Percentiles rank a stretch among this genome's conserved stretches.
These are phyloP conservation scores for Suillus variegatus DNA, from an alignment of 768 basidiomycete genomes.

Conservation along the genomic window DNA sequence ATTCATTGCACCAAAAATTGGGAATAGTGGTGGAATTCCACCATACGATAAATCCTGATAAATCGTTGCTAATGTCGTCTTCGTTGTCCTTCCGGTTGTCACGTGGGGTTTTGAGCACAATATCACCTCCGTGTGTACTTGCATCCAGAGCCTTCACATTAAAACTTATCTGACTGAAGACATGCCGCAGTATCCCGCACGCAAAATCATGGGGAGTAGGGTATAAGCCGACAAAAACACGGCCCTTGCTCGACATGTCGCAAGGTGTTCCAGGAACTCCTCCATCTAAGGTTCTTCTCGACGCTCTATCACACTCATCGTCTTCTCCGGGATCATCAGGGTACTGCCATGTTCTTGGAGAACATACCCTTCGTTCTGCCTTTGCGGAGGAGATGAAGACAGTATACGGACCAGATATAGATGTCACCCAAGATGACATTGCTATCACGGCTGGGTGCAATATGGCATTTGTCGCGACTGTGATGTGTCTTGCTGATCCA, in stretches of 20 bases:
- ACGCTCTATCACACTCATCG: constrained; percentile 47
- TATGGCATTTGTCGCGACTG: constrained; percentile 62
- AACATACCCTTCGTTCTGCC: constrained; percentile 48
- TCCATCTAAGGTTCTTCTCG: constrained; percentile 54
- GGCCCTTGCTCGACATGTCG: constrained; percentile 68
- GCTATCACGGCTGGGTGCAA: constrained; percentile 74
- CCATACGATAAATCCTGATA: background rate
- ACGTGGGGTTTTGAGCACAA: constrained; percentile 41
- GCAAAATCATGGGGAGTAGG: constrained; percentile 57
- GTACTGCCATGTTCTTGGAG: constrained; percentile 64
- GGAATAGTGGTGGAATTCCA: background rate
- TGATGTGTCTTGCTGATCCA: constrained; percentile 65
- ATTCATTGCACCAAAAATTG: background rate
- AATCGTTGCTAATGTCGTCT: background rate
- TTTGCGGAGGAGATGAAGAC: constrained; percentile 61
- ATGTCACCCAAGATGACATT: constrained; percentile 58
- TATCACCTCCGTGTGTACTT: constrained; percentile 45
- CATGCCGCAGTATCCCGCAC: constrained; percentile 48
- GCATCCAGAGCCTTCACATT: background rate
- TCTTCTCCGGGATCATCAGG: constrained; percentile 47
- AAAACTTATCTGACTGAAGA: background rate
- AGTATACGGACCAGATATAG: constrained; percentile 52
- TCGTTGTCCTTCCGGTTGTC: constrained; percentile 37
- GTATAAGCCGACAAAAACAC: constrained; percentile 41
- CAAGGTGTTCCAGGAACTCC: constrained; percentile 74